phyloP scores from a whole-genome alignment of 2,329 filamentous ascomycete species.

The Zymoseptoria brevis region DNA sequence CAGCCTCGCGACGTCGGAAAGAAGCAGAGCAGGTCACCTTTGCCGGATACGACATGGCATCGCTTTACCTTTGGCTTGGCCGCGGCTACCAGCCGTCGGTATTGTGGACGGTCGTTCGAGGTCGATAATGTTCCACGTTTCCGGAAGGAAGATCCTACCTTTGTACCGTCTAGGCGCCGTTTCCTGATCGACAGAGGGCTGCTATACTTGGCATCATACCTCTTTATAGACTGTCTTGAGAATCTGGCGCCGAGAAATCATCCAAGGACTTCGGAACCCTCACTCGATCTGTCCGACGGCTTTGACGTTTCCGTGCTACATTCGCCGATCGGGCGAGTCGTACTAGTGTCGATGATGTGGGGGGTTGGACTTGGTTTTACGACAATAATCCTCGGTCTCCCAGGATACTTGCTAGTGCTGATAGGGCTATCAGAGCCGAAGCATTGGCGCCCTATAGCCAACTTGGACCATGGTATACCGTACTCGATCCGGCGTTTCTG shows the following conservation, averaged over 20 bases:
- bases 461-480: background rate
- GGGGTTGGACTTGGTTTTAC: too few relatives aligned
- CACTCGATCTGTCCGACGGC: too few relatives aligned
- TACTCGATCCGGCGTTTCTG: background rate
- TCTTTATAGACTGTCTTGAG: too few relatives aligned
- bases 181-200: too few relatives aligned
- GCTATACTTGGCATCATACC: too few relatives aligned
- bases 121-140: background rate
- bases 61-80: background rate
- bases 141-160: background rate
- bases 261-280: too few relatives aligned
- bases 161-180: background rate
- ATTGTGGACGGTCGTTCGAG: background rate
- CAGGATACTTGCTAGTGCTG: background rate
- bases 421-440: background rate
- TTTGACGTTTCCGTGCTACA: too few relatives aligned
- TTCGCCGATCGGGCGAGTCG: too few relatives aligned
- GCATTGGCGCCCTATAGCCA: background rate
- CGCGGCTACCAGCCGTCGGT: background rate
- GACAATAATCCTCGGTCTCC: background rate
- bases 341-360: too few relatives aligned
- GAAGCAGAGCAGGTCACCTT: background rate
- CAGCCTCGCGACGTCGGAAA: background rate
- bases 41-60: background rate
- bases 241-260: too few relatives aligned